These are phyloP conservation scores for Zygotorulaspora mrakii DNA, from an alignment of 1,139 yeast species.

Conservation along the genomic window DNA sequence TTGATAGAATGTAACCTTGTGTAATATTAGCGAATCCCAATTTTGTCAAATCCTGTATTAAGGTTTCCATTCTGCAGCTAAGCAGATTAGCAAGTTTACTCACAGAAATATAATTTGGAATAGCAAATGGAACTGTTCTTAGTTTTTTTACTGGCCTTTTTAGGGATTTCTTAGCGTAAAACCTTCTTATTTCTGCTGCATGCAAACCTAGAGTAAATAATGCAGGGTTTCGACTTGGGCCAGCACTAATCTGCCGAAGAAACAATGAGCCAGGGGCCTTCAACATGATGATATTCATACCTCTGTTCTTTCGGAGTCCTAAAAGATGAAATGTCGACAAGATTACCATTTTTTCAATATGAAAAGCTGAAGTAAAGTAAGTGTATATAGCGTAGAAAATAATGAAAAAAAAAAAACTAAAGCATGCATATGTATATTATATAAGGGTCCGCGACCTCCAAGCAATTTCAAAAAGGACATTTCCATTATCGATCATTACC, in stretches of 20 bases:
- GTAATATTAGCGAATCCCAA: conserved; percentile 76
- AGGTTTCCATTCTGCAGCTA: conserved; percentile 56
- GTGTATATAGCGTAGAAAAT: neutral
- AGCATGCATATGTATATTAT: no score
- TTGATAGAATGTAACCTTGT: conserved; percentile 77
- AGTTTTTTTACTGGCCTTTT: conserved; percentile 18
- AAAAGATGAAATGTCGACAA: no score
- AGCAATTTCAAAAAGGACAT: no score
- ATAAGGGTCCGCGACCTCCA: no score
- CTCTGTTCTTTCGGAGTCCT: neutral
- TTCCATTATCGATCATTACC: no score
- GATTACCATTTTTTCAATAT: neutral
- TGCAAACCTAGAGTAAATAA: neutral
- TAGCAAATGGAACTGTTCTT: conserved; percentile 41
- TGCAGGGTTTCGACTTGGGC: neutral
- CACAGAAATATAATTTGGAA: conserved; percentile 73
- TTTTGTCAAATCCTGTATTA: conserved; percentile 54
- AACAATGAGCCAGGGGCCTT: neutral
- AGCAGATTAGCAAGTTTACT: conserved; percentile 72
- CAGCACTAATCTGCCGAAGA: neutral
- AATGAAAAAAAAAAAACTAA: neutral
- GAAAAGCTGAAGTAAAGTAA: neutral
- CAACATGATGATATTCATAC: neutral
- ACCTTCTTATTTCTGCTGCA: neutral
- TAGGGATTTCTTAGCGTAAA: conserved; percentile 2